phyloP scores from a whole-genome alignment of 1,284 basidiomycete species.

The Tilletia setariae region DNA sequence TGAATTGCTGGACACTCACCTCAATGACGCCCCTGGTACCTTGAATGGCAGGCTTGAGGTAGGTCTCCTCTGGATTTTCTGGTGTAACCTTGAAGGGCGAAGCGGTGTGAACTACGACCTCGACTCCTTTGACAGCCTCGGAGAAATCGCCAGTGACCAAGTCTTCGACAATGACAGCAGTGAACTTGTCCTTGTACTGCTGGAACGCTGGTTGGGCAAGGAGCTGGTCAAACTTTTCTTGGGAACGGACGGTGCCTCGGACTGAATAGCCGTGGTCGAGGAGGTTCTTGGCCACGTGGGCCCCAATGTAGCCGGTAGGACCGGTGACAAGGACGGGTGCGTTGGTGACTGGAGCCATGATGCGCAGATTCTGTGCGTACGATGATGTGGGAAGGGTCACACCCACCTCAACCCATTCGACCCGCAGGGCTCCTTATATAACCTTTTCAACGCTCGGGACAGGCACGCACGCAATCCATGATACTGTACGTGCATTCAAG shows the following conservation, averaged over 20 bases:
- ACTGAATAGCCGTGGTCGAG: constrained; percentile 56
- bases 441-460: no score
- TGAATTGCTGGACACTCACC: no score
- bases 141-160: constrained; percentile 68
- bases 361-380: neutral
- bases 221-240: constrained; percentile 60
- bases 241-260: constrained; percentile 63
- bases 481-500: no score
- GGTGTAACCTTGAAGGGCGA: constrained; percentile 57
- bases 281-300: constrained; percentile 57
- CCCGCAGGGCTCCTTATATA: neutral
- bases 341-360: neutral
- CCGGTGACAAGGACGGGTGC: constrained; percentile 10
- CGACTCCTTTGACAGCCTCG: constrained; percentile 67
- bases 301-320: constrained; percentile 55
- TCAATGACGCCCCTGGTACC: constrained; percentile 64
- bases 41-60: constrained; percentile 65
- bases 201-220: constrained; percentile 58
- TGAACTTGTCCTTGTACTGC: constrained; percentile 59
- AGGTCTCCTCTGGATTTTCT: constrained; percentile 47
- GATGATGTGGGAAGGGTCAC: neutral
- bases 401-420: no score
- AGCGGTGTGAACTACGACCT: constrained; percentile 64
- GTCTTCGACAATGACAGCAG: constrained; percentile 62
- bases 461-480: no score